Percentiles rank a stretch among this genome's conserved stretches.
Evolutionary conservation across 2,329 filamentous ascomycete genomes (phyloP).

Genomic region (Colletotrichum agaves): DNA sequence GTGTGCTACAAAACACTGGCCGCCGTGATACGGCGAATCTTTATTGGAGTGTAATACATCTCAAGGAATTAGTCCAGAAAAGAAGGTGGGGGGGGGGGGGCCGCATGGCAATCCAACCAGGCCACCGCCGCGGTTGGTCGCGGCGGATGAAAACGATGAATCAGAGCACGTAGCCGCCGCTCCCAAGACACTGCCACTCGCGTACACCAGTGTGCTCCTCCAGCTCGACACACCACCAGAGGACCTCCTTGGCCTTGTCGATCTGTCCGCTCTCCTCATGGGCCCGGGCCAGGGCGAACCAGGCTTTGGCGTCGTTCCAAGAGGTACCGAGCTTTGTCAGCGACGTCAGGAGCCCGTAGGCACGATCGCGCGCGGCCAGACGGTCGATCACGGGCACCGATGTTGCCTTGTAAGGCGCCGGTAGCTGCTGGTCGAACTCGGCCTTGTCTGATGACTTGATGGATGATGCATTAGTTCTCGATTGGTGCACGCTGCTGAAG

Average conservation of each 20-base stretch:
- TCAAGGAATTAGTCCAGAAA: not conserved
- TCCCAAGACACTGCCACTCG: conserved; percentile 77
- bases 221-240: conserved; percentile 98
- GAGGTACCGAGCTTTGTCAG: conserved; percentile 86
- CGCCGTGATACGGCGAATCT: not conserved
- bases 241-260: conserved; percentile 88
- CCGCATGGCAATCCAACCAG: not conserved
- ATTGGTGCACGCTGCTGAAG: conserved; percentile 34
- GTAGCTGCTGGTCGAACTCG: conserved; percentile 54
- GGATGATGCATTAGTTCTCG: conserved; percentile 21
- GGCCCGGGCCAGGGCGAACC: conserved; percentile 87
- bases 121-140: not conserved
- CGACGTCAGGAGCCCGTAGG: conserved; percentile 82
- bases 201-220: conserved; percentile 87
- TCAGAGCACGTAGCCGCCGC: conserved; percentile 73
- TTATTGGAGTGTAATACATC: not conserved
- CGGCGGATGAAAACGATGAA: not conserved
- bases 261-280: conserved; percentile 88
- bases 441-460: conserved; percentile 35
- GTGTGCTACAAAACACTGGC: not conserved
- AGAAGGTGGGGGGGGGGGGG: too few species aligned
- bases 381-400: conserved; percentile 80
- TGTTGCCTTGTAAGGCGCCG: conserved; percentile 64
- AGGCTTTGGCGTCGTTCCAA: conserved; percentile 94
- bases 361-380: conserved; percentile 89